A percentile compares a stretch with the other conserved stretches of the same genome.
Evolutionary conservation across 805 yeast genomes (phyloP).

Genomic region (Danielozyma ontarioensis): DNA sequence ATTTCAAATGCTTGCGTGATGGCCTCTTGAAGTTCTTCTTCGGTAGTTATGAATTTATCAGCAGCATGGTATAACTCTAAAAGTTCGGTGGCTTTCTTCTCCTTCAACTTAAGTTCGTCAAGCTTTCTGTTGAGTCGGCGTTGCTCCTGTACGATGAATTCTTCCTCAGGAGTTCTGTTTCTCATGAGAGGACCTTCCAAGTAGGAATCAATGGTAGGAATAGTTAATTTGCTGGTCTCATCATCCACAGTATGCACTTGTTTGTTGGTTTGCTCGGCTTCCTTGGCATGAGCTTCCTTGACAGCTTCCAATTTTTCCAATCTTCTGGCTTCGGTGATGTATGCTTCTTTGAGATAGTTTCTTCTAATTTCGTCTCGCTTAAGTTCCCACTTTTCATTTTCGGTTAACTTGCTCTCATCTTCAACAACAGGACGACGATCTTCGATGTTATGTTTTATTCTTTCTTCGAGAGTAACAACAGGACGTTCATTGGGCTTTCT

Average conservation of each 20-base stretch:
- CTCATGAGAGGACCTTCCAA: slow-evolving; percentile 68
- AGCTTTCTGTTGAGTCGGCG: slow-evolving; percentile 62
- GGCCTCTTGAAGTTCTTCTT: slow-evolving; percentile 54
- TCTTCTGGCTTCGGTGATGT: slow-evolving; percentile 47
- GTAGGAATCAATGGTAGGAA: slow-evolving; percentile 73
- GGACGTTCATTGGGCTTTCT: slow-evolving; percentile 52
- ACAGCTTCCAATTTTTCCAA: slow-evolving; percentile 29
- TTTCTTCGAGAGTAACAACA: slow-evolving; percentile 54
- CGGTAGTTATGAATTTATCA: slow-evolving; percentile 65
- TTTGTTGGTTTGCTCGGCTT: slow-evolving; percentile 18
- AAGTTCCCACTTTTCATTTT: slow-evolving; percentile 41
- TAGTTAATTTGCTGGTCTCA: slow-evolving; percentile 57
- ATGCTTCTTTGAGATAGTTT: slow-evolving; percentile 61
- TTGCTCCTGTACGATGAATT: slow-evolving; percentile 49
- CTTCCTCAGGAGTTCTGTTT: slow-evolving; percentile 68
- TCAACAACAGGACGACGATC: slow-evolving; percentile 24
- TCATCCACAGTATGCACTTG: slow-evolving; percentile 34
- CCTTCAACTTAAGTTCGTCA: slow-evolving; percentile 47
- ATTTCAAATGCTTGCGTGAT: slow-evolving; percentile 54
- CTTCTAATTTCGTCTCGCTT: slow-evolving; percentile 66
- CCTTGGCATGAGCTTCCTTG: slow-evolving; percentile 23
- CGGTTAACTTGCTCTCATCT: slow-evolving; percentile 23
- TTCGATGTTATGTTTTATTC: slow-evolving; percentile 54
- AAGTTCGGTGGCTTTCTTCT: slow-evolving; percentile 49
- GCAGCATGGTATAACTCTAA: slow-evolving; percentile 71